Evolutionary conservation across 202 grass and related monocot species (phyloP), one percentile per base, ranked within the genome.

Genomic region (Bolboschoenoplectus hybrid): DNA sequence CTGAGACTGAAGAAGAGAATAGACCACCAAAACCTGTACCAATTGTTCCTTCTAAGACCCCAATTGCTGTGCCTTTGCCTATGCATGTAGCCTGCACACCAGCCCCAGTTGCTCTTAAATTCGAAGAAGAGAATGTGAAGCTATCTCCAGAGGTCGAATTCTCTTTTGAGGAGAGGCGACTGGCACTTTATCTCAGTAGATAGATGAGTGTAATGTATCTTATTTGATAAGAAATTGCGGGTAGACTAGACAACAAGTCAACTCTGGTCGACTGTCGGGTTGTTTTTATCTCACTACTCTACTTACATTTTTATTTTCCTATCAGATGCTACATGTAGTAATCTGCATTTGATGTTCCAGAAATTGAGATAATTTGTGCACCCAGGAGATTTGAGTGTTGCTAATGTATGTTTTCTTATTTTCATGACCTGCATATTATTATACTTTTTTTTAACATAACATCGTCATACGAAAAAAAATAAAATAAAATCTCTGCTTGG

Each of bases 21-120:
- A 87, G 76, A 83, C 85, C 80, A 0, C 90, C 87, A 5, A 92
- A 89, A 53, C 78, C 36, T 86, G 87, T 85, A 64, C 68, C 82
- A 16, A 81, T 56, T 20, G 35, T 83, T 26, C 81, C 86, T 46
- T 74, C 76, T 1, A 94, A 96, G 90, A 96, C 91, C 9, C 89
- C 92, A 0, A 67, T 78, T 74, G 87, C 90, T 0, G 69, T 78
- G 5, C 80, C 74, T 52, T 80, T 82, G n/a, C 87, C 91, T 0
- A 98, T 99, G 97, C 89, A 96, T 77, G 1, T 94, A 85, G 85
- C 90, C 5, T 87, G 85, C 82, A 99, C 97, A 32, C 97, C 93
- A 2, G 85, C 85, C 67, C 87, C 88, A 19, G 74, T 60, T 2
- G 84, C 86, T 85, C 89, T 96, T 84, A 84, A 85, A 17, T 89